phyloP scores from a whole-genome alignment of 176 grass and related monocot species.

The Raddia guianensis region DNA sequence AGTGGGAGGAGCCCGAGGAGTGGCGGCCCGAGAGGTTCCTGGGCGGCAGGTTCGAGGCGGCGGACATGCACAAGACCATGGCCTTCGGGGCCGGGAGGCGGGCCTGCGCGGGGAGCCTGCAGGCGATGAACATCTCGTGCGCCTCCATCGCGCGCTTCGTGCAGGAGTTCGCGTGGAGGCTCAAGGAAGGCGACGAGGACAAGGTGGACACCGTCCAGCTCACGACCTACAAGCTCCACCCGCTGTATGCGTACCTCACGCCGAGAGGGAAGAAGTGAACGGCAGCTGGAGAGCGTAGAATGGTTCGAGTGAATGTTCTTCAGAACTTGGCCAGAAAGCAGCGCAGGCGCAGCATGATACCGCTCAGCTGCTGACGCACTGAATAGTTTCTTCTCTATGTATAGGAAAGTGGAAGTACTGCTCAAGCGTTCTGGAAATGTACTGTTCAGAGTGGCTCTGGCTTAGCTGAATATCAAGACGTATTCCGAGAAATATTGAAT shows the following conservation, averaged over 20 bases:
- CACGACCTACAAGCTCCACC: slow-evolving; percentile 63
- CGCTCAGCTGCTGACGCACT: too few relatives aligned
- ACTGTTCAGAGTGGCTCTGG: too few relatives aligned
- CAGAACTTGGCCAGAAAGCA: background rate
- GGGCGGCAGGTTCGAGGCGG: slow-evolving; percentile 41
- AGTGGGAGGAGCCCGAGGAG: slow-evolving; percentile 65
- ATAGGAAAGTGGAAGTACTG: background rate
- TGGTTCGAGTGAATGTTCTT: background rate
- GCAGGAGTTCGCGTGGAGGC: slow-evolving; percentile 76
- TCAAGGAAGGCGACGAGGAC: slow-evolving; percentile 71
- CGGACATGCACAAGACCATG: slow-evolving; percentile 74
- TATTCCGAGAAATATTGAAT: too few relatives aligned
- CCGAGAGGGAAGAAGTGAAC: slow-evolving; percentile 47
- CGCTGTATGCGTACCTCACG: slow-evolving; percentile 54
- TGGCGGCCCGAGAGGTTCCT: slow-evolving; percentile 90
- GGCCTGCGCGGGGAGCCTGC: slow-evolving; percentile 61
- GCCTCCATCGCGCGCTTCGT: slow-evolving; percentile 62
- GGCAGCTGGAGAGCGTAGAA: background rate
- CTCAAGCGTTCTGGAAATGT: too few relatives aligned
- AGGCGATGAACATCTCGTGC: slow-evolving; percentile 65
- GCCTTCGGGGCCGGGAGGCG: slow-evolving; percentile 82
- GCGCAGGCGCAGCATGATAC: background rate
- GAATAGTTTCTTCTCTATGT: background rate
- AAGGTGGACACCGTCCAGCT: slow-evolving; percentile 71
- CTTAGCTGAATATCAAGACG: too few relatives aligned